Conservation (phyloP, 257 asterid genomes). For the Nicotiana noctiflora region DNA sequence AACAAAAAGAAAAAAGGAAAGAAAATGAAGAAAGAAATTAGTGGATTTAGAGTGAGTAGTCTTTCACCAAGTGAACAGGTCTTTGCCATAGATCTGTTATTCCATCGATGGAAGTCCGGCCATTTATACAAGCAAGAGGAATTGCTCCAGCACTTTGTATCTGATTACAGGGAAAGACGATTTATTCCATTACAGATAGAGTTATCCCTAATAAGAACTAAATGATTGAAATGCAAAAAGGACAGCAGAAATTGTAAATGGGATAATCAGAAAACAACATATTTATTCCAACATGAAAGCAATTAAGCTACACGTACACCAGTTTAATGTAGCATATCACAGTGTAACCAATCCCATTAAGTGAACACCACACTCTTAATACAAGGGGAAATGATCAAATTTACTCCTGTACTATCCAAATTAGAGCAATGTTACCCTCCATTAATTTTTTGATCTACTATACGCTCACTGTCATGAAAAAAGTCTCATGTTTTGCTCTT, state of each 20-base stretch:
- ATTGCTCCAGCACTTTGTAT: slow-evolving; percentile 21
- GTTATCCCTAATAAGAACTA: neutral
- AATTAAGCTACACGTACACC: neutral
- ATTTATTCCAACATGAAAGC: neutral
- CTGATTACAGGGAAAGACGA: slow-evolving; percentile 7
- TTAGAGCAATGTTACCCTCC: too few species aligned
- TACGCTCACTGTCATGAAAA: too few species aligned
- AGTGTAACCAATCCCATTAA: neutral
- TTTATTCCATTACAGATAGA: neutral
- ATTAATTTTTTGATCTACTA: too few species aligned
- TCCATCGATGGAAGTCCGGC: slow-evolving; percentile 1
- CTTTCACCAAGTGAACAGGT: neutral
- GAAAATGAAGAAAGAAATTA: neutral
- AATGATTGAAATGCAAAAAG: neutral
- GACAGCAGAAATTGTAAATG: neutral
- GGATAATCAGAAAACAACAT: neutral
- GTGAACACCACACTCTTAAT: neutral
- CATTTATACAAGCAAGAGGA: slow-evolving; percentile 11
- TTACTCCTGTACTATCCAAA: too few species aligned
- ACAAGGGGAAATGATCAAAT: too few species aligned
- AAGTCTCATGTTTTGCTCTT: too few species aligned
- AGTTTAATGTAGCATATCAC: neutral
- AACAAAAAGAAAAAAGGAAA: too few species aligned
- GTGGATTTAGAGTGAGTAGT: neutral
- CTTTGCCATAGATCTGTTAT: slow-evolving; percentile 10